phyloP scores from a whole-genome alignment of 208 protist genomes.

The Phytomonas sp. region DNA sequence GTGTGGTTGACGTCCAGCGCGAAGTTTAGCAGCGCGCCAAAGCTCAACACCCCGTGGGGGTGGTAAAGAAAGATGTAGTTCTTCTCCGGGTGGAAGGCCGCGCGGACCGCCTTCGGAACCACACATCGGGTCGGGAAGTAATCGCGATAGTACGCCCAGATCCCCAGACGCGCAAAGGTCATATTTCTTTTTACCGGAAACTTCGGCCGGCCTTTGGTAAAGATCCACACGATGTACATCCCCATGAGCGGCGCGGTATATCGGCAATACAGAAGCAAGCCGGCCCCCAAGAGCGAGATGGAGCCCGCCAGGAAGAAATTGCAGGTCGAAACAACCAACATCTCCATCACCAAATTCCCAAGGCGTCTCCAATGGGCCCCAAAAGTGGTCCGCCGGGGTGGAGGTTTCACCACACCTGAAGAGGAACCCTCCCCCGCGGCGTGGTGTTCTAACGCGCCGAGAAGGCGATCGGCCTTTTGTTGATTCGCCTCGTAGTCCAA shows the following conservation, averaged over 20 bases:
- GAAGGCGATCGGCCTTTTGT: constrained; percentile 21
- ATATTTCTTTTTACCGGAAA: constrained; percentile 29
- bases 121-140: constrained; percentile 83
- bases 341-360: constrained; percentile 19
- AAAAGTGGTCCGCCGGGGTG: no score
- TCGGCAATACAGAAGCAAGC: constrained; percentile 26
- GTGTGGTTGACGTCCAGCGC: constrained; percentile 37
- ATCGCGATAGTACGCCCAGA: constrained; percentile 65
- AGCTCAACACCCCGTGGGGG: constrained; percentile 85
- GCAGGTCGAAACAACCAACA: constrained; percentile 30
- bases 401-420: constrained; percentile 7
- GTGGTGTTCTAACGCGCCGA: constrained; percentile 42
- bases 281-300: constrained; percentile 25
- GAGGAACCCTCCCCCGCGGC: constrained; percentile 19
- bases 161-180: constrained; percentile 15
- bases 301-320: constrained; percentile 70
- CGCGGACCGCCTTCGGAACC: constrained; percentile 33
- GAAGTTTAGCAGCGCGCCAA: constrained; percentile 79
- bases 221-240: constrained; percentile 62
- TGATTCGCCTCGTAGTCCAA: constrained; percentile 21
- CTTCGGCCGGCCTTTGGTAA: constrained; percentile 36
- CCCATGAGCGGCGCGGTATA: constrained; percentile 53
- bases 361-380: constrained; percentile 11
- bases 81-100: constrained; percentile 28
- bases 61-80: constrained; percentile 89